These are phyloP conservation scores for Capsaspora owczarzaki DNA, from an alignment of 78 protist species.

Conservation along the genomic window DNA sequence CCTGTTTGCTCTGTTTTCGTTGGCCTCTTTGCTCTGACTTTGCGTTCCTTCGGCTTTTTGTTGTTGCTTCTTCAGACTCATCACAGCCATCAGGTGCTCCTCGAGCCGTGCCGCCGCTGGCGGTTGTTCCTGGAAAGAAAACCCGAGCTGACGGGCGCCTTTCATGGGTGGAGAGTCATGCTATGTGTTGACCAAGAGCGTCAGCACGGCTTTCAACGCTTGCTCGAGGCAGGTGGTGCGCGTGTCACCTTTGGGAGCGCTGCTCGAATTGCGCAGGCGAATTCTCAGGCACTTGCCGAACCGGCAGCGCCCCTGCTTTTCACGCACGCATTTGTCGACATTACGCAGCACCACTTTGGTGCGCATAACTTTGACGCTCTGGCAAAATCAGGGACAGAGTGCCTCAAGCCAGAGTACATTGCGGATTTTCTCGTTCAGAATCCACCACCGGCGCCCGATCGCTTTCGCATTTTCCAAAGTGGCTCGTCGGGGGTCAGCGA, in stretches of 20 bases:
- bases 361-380: not conserved
- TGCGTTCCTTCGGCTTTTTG: no score
- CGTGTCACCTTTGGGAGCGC: not conserved
- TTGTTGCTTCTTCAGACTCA: no score
- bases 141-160: not conserved
- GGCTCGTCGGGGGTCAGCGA: no score
- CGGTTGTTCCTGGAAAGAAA: not conserved
- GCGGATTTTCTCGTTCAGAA: not conserved
- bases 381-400: no score
- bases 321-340: slow-evolving; percentile 4
- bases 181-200: not conserved
- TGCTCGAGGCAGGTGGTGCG: not conserved
- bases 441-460: no score
- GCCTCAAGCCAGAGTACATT: not conserved
- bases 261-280: no score
- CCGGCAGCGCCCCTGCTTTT: not conserved
- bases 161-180: not conserved
- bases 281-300: not conserved
- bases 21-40: no score
- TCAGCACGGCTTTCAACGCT: not conserved
- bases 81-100: not conserved
- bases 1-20: no score
- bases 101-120: not conserved
- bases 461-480: no score
- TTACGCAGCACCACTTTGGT: not conserved